These are phyloP conservation scores for Exobasidium rhododendri DNA, from an alignment of 1,284 basidiomycete genomes.

Conservation along the genomic window DNA sequence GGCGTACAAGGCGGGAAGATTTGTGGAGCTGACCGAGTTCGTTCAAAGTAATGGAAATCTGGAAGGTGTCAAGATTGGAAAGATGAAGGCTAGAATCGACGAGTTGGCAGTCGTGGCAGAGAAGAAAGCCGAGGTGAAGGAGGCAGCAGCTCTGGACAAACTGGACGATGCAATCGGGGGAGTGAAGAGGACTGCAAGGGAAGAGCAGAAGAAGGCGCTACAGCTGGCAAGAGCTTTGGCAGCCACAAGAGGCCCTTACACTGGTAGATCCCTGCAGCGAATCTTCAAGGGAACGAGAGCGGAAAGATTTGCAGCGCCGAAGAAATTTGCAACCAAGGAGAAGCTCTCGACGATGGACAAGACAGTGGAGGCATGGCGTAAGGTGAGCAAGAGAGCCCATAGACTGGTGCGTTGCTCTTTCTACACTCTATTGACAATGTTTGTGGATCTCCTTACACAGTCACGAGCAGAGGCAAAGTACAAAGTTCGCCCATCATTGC, in stretches of 20 bases:
- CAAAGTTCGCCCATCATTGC: not conserved
- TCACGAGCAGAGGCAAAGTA: slow-evolving; percentile 1
- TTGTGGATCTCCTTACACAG: too few relatives aligned
- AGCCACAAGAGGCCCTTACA: not conserved
- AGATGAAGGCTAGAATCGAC: not conserved
- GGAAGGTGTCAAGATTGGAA: not conserved
- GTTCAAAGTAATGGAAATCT: not conserved
- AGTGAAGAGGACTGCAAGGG: not conserved
- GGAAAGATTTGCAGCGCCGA: not conserved
- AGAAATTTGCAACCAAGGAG: not conserved
- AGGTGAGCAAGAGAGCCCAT: not conserved
- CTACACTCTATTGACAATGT: too few relatives aligned
- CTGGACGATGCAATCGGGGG: not conserved
- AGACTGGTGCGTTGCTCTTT: too few relatives aligned
- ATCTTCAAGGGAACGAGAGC: not conserved
- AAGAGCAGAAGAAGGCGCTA: not conserved
- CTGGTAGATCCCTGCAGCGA: not conserved
- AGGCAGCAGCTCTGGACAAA: not conserved
- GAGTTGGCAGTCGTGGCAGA: not conserved
- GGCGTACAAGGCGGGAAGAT: not conserved
- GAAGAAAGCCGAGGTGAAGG: not conserved
- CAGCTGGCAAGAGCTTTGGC: slow-evolving; percentile 1
- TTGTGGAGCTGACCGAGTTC: not conserved
- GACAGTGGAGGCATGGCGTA: not conserved
- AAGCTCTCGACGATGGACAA: slow-evolving; percentile 1